phyloP scores from a whole-genome alignment of 2,329 filamentous ascomycete species.

The Emergomyces orientalis region DNA sequence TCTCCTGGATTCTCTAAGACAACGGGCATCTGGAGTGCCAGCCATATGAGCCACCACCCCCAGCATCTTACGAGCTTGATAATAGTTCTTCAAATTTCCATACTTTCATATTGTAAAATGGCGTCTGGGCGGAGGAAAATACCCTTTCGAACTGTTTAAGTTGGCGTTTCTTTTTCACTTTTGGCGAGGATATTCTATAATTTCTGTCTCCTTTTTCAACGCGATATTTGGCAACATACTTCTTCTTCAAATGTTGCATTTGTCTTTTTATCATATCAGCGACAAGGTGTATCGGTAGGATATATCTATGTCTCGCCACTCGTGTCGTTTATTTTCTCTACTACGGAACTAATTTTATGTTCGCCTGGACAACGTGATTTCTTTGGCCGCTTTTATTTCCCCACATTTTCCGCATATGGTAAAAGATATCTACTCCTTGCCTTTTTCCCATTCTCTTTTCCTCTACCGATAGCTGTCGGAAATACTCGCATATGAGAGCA shows the following conservation, averaged over 20 bases:
- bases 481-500: not conserved
- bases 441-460: not conserved
- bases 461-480: not conserved
- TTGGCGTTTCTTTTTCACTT: conserved; percentile 4
- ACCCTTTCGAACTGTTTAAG: conserved; percentile 7
- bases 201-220: not conserved
- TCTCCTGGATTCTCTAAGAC: conserved; percentile 34
- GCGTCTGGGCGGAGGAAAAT: conserved; percentile 11
- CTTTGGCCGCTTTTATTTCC: not conserved
- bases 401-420: not conserved
- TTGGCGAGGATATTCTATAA: not conserved
- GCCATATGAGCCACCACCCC: conserved; percentile 21
- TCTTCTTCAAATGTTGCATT: not conserved
- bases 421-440: not conserved
- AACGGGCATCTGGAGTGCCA: conserved; percentile 28
- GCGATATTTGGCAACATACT: not conserved
- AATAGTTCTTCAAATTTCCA: not conserved
- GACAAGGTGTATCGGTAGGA: not conserved
- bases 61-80: not conserved
- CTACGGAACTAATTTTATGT: not conserved
- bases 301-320: not conserved
- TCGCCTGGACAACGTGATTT: not conserved
- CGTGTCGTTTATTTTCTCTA: not conserved
- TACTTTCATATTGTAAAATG: conserved; percentile 3
- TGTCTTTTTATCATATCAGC: not conserved